Conservation (phyloP, 768 basidiomycete genomes). For the Galerina sulciceps region DNA sequence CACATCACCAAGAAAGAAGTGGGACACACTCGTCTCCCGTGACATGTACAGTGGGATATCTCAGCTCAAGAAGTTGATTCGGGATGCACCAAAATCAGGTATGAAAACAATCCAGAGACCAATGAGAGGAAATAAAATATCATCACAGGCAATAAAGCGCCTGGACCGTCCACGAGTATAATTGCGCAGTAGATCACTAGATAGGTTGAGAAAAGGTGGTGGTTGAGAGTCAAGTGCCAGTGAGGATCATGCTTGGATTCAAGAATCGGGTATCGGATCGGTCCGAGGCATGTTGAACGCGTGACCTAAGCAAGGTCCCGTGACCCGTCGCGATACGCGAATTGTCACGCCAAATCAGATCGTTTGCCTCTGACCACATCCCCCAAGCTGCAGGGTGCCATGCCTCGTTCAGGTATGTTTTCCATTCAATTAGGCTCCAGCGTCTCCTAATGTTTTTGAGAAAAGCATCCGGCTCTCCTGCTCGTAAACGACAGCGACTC, state of each 20-base stretch:
- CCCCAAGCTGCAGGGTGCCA: neutral
- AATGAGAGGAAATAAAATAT: no score
- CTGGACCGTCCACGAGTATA: no score
- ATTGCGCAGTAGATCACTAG: no score
- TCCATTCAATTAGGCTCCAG: neutral
- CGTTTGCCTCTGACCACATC: neutral
- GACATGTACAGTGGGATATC: neutral
- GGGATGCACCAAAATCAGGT: no score
- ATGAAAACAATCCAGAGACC: no score
- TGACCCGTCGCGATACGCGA: constrained; percentile 7
- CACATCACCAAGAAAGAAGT: neutral
- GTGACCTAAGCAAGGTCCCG: neutral
- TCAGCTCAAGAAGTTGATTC: neutral
- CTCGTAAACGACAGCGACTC: constrained; percentile 61
- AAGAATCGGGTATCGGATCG: no score
- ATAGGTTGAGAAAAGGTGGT: no score
- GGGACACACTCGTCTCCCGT: neutral
- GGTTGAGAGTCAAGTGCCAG: no score
- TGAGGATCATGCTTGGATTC: no score
- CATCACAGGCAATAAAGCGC: no score
- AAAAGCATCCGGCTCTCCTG: constrained; percentile 42
- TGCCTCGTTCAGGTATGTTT: constrained; percentile 14
- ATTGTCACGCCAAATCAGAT: neutral
- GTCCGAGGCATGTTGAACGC: no score
- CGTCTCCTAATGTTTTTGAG: constrained; percentile 11